Evolutionary conservation across 768 basidiomycete species (phyloP).

Genomic region (Boletus eberwhitei): DNA sequence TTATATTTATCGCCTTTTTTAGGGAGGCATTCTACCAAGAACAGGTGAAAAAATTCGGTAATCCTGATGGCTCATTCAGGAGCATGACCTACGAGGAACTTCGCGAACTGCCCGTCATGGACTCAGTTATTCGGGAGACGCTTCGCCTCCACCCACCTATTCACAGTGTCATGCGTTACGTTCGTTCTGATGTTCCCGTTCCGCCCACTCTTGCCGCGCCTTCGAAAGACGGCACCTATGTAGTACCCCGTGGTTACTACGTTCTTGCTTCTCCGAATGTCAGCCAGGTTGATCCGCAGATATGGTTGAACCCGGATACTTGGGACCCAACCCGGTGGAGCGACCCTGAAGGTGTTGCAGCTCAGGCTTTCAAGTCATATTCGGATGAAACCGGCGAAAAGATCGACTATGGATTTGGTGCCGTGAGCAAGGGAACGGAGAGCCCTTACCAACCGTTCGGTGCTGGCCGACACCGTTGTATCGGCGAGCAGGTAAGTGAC

Average conservation of each 20-base stretch:
- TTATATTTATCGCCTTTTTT: constrained; percentile 1
- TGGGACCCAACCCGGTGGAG: constrained; percentile 89
- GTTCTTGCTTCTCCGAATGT: constrained; percentile 88
- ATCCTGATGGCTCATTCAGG: constrained; percentile 76
- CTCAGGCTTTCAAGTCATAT: constrained; percentile 73
- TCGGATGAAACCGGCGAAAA: constrained; percentile 77
- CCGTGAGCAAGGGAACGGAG: constrained; percentile 93
- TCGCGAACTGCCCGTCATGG: constrained; percentile 76
- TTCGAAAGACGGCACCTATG: constrained; percentile 66
- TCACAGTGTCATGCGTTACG: constrained; percentile 92
- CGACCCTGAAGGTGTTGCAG: constrained; percentile 79
- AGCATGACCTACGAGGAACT: constrained; percentile 85
- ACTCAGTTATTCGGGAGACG: constrained; percentile 90
- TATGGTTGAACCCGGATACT: constrained; percentile 69
- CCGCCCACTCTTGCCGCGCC: constrained; percentile 80
- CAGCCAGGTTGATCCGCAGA: constrained; percentile 77
- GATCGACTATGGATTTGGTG: constrained; percentile 94
- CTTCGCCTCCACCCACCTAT: constrained; percentile 93
- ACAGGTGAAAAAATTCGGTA: constrained; percentile 78
- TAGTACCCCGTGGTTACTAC: constrained; percentile 87
- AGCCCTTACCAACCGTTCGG: constrained; percentile 98
- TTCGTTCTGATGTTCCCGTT: constrained; percentile 79
- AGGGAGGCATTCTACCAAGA: constrained; percentile 87
- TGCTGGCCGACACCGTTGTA: constrained; percentile 92
- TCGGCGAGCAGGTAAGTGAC: constrained; percentile 73